Base-by-base conservation (phyloP, 2,329 filamentous ascomycete genomes). In the Penicillium expansum region DNA sequence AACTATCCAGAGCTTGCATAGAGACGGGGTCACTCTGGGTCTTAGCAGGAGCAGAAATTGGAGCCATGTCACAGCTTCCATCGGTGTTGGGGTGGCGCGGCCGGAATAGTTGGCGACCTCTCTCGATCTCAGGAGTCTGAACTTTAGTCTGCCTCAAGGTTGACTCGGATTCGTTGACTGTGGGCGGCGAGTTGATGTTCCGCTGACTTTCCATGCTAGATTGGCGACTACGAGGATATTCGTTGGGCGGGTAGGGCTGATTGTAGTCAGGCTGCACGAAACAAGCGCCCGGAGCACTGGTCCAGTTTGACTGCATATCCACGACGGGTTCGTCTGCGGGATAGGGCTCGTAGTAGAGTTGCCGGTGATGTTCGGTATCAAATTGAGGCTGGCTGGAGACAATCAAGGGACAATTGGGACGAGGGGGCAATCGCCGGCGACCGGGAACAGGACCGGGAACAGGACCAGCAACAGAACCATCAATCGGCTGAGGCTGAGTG, bases 301-400 rank as follows among this genome's bases (percentile, higher is more conserved):
- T 1, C 52, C 52, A 55, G 13, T 6, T 11, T 9, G 45, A 8
- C 45, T 41, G 29, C 22, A 35, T 22, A n/a, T 16, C 18, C 4
- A 5, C 4, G 20, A 39, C 22, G 3, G 3, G 14, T 5, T 51
- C n/a, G 2, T 50, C 13, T 8, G 30, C 8, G 2, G 38, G 37
- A 2, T 14, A 37, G 5, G 38, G 20, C 20, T 52, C 49, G 8
- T 51, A 51, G 38, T 51, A 55, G 9, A 41, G 30, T 30, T 48
- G 30, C 11, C n/a, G 9, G 30, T 55, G 52, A 8, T 43, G 20
- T 13, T 55, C 52, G 5, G 52, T 50, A 22, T 55, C 52, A 44
- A 43, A 55, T 11, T 51, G 52, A 1, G 54, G 54, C 37, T 59
- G 56, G 14, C 53, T 56, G 11, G 30, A 32, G 39, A 59, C 56